Evolutionary conservation across 148 eudicot species (phyloP), one percentile per base, ranked within the genome.

Genomic region (Selenicereus undatus): DNA sequence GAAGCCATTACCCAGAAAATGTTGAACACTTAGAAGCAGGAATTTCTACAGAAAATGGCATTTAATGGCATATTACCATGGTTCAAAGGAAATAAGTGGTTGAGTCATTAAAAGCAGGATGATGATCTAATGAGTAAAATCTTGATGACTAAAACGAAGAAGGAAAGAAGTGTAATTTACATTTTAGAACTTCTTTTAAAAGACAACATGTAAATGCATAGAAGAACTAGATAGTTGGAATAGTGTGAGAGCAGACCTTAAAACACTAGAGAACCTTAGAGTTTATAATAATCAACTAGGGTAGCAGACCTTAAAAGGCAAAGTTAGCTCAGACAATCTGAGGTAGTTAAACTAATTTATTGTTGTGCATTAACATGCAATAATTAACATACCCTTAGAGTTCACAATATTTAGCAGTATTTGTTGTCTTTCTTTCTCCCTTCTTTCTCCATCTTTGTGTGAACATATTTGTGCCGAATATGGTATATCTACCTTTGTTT

Each of bases 181-280:
- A 20, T 20, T 9, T 5, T 12, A 62, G 3, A 62, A 62, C 1
- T 2, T 5, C 4, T 22, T 11, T 11, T 5, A 10, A 62, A n/a
- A n/a, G 39, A 64, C 79, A 70, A 69, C 80, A 81, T 84, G 83
- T 80, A 84, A 50, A 62, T 62, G 66, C 66, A 62, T 76, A 78
- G 75, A 80, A 75, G 71, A 80, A 86, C 83, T 78, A 86, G 88
- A 83, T 86, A 83, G 88, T 86, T 83, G 83, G 81, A 77, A 86
- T 86, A 86, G 88, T 82, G 73, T 77, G 27, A 76, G n/a, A 78
- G 77, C 13, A 75, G 66, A 66, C 74, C 74, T 72, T 65, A 80
- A 74, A 22, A 81, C 76, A 76, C 80, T 76, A 77, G 77, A 74
- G 83, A 7, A 66, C 30, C 76, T 70, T 43, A 68, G 52, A 75